Conservation (phyloP, 345 rosid genomes). For the Salix viminalis region DNA sequence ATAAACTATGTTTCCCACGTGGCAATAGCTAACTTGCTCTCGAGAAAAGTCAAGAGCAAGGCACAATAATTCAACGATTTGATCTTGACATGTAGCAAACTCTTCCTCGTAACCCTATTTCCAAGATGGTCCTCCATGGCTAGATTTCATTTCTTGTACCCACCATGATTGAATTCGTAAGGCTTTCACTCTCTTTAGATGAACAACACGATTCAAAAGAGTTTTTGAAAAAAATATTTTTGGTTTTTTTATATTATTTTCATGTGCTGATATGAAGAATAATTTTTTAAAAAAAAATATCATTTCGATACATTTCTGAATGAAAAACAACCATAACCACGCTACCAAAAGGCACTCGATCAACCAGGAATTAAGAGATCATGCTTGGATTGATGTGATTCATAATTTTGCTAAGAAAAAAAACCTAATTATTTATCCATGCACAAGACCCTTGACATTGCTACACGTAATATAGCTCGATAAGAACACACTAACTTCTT, state of each 20-base stretch:
- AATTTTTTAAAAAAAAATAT: too few species aligned
- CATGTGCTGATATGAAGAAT: too few species aligned
- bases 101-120: background rate
- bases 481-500: constrained; percentile 1
- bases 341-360: background rate
- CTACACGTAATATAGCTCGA: background rate
- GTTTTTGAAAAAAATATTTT: too few species aligned
- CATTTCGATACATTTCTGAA: too few species aligned
- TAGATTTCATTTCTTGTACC: background rate
- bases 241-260: too few species aligned
- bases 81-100: background rate
- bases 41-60: background rate
- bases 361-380: background rate
- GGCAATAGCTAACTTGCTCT: background rate
- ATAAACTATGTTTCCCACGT: too few species aligned
- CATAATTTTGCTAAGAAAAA: background rate
- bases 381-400: background rate
- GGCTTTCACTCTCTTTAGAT: background rate
- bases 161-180: background rate
- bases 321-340: too few species aligned
- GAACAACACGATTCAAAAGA: background rate
- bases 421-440: background rate
- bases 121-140: background rate
- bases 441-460: background rate
- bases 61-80: background rate